Percentiles rank a stretch among this genome's conserved stretches.
Evolutionary conservation across 495 filamentous ascomycete genomes (phyloP).

Genomic region (Ascobolus immersus): DNA sequence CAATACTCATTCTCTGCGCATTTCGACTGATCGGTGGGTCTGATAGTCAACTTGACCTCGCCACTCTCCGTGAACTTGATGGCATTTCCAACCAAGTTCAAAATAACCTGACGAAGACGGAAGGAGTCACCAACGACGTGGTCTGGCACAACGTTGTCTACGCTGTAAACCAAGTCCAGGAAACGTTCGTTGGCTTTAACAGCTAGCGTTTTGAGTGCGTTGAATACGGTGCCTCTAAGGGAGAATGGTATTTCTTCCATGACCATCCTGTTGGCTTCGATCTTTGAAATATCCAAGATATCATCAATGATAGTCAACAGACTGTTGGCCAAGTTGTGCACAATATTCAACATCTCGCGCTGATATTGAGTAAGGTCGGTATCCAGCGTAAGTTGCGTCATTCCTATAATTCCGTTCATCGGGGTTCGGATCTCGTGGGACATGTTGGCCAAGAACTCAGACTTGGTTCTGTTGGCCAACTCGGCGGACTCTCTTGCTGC

Average conservation of each 20-base stretch:
- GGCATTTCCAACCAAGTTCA: conserved; percentile 57
- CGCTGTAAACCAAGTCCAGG: conserved; percentile 78
- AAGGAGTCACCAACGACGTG: conserved; percentile 95
- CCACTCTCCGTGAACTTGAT: conserved; percentile 97
- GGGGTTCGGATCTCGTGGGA: conserved; percentile 96
- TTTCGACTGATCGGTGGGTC: conserved; percentile 41
- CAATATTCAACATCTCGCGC: conserved; percentile 95
- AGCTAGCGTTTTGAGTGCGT: conserved; percentile 82
- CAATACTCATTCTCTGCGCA: conserved; percentile 57
- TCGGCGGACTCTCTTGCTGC: conserved; percentile 88
- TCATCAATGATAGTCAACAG: conserved; percentile 96
- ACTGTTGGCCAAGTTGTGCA: conserved; percentile 92
- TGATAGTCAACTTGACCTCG: conserved; percentile 83
- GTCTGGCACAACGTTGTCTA: conserved; percentile 83
- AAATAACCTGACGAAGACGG: conserved; percentile 81
- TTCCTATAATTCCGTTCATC: conserved; percentile 35
- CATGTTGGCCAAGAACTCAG: conserved; percentile 98
- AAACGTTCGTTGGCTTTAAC: conserved; percentile 96
- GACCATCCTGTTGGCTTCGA: conserved; percentile 97
- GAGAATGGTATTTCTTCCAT: conserved; percentile 98
- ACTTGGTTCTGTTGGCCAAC: conserved; percentile 93
- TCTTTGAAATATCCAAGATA: conserved; percentile 97
- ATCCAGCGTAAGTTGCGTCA: conserved; percentile 80
- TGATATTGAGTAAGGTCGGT: conserved; percentile 88
- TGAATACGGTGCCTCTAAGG: conserved; percentile 84